phyloP scores from a whole-genome alignment of 192 early-diverging fungal genomes.

The Haplosporangium gracile region DNA sequence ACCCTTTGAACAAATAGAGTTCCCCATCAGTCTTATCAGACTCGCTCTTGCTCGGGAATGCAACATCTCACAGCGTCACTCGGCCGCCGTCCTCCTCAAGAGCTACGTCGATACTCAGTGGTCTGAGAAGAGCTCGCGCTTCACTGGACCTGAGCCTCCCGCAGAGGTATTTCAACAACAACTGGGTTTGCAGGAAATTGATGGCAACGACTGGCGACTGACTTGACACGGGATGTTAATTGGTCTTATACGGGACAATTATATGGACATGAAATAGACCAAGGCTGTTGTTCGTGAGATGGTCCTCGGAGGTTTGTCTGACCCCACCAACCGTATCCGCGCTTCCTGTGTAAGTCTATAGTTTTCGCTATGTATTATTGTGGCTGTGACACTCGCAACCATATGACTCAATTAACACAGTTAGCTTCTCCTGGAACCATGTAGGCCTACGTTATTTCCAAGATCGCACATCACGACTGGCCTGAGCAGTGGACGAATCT shows the following conservation, averaged over 20 bases:
- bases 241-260: not conserved
- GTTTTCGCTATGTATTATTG: not conserved
- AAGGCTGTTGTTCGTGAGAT: slow-evolving; percentile 70
- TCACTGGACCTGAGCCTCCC: slow-evolving; percentile 70
- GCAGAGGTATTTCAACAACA: slow-evolving; percentile 59
- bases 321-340: slow-evolving; percentile 72
- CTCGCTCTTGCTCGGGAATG: slow-evolving; percentile 75
- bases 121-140: slow-evolving; percentile 70
- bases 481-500: slow-evolving; percentile 95
- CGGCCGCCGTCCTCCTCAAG: slow-evolving; percentile 80
- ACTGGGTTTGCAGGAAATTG: not conserved
- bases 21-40: slow-evolving; percentile 75
- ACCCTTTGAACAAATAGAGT: slow-evolving; percentile 59
- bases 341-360: slow-evolving; percentile 66
- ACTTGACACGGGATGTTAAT: not conserved
- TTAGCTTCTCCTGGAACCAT: not conserved
- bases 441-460: slow-evolving; percentile 87
- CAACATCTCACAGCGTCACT: slow-evolving; percentile 73
- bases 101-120: slow-evolving; percentile 83
- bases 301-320: slow-evolving; percentile 70
- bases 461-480: slow-evolving; percentile 93
- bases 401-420: not conserved
- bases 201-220: not conserved
- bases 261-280: slow-evolving; percentile 52
- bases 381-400: not conserved